Base-by-base conservation (phyloP, 768 basidiomycete species). In the Leccinum subgranulosum region DNA sequence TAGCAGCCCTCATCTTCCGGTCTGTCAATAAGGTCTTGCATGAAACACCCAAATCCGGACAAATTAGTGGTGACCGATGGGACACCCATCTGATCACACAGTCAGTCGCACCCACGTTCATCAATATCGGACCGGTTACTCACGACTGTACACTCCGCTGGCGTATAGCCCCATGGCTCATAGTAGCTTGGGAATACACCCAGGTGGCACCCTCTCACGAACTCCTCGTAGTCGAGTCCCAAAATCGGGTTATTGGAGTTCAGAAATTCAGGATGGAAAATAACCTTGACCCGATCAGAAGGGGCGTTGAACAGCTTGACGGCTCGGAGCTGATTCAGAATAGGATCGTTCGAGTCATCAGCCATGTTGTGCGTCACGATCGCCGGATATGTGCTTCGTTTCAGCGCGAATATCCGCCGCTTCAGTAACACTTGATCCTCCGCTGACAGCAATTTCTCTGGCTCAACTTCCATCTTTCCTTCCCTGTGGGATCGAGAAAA, bases 341-440 rank as follows among this genome's bases (percentile, higher is more conserved):
- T 92, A 6, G 97, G 97, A 69, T 99, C 97, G 65, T 75, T 87
- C 31, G 83, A 76, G 70, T 98, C 96, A 69, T 98, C 96, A 23
- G 82, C 84, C 97, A 98, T 98, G 76, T 99, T 99, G 77, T 99
- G 97, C 15, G 97, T 99, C n/a, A 88, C 89, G 45, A 99, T 83
- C 1, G 97, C 92, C 0, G 97, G 97, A n/a, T 94, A 84, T 11
- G 91, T 86, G 76, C 92, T 92, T 61, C 97, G 86, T 74, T 94
- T 96, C 57, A 99, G 84, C 6, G 97, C 97, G 69, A 97, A 96
- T 60, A 95, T 96, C 56, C 97, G 88, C 4, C 97, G 87, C 75
- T 99, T 99, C 64, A 99, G 82, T 17, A 94, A 79, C 17, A 98
- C 87, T 71, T 92, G 92, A 76, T 99, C 97, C 73, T 97, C 94